Conservation (phyloP, 768 basidiomycete species). For the Tricholoma sp. region DNA sequence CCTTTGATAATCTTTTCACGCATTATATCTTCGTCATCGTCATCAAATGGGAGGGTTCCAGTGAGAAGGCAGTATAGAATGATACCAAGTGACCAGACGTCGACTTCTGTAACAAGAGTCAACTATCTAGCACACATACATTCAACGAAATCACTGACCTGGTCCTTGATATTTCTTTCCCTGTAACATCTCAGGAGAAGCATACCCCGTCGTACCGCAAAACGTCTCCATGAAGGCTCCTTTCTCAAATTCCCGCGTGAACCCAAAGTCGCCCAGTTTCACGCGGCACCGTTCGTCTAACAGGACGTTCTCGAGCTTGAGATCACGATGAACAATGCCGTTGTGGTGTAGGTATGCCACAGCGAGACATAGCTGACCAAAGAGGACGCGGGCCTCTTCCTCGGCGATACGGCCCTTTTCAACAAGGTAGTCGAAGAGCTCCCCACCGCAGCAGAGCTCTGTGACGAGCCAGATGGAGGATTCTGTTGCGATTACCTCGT, state of each 20-base stretch:
- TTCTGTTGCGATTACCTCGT: slow-evolving; percentile 97
- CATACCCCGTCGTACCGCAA: slow-evolving; percentile 93
- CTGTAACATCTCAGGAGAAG: slow-evolving; percentile 87
- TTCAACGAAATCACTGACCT: slow-evolving; percentile 37
- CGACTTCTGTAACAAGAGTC: slow-evolving; percentile 64
- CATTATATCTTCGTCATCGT: slow-evolving; percentile 84
- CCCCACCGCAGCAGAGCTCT: slow-evolving; percentile 94
- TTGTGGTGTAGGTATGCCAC: slow-evolving; percentile 90
- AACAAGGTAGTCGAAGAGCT: slow-evolving; percentile 96
- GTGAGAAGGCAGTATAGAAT: slow-evolving; percentile 89
- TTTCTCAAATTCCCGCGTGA: slow-evolving; percentile 86
- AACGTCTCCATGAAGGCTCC: slow-evolving; percentile 84
- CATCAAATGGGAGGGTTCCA: slow-evolving; percentile 86
- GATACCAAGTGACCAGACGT: slow-evolving; percentile 92
- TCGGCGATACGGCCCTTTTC: slow-evolving; percentile 88
- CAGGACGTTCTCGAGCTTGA: slow-evolving; percentile 94
- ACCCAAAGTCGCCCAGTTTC: slow-evolving; percentile 94
- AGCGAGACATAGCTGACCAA: slow-evolving; percentile 93
- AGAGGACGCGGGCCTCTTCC: slow-evolving; percentile 79
- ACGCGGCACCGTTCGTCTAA: slow-evolving; percentile 87
- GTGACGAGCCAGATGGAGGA: slow-evolving; percentile 94
- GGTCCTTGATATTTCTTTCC: slow-evolving; percentile 88
- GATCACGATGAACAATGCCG: slow-evolving; percentile 93
- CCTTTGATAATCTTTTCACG: slow-evolving; percentile 78
- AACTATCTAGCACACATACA: slow-evolving; percentile 2